These are phyloP conservation scores for Dictyostelium brefeldianum DNA, from an alignment of 78 protist genomes.

Conservation along the genomic window DNA sequence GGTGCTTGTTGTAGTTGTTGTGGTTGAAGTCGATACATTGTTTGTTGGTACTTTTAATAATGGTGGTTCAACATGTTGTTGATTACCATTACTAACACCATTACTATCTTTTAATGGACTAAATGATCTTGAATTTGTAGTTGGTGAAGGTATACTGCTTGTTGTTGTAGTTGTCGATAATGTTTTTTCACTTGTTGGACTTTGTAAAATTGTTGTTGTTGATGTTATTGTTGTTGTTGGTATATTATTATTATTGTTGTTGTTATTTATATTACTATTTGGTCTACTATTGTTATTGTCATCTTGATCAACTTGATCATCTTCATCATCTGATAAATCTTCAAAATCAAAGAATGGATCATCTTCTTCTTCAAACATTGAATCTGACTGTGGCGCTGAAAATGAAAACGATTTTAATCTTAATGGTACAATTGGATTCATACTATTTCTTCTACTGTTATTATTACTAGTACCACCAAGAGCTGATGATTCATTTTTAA, in stretches of 20 bases:
- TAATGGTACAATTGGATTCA: slow-evolving; percentile 1
- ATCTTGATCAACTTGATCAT: background rate
- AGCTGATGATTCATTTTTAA: background rate
- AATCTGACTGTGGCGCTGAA: background rate
- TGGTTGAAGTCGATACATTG: background rate
- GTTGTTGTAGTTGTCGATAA: slow-evolving; percentile 5
- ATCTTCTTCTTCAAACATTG: slow-evolving; percentile 15
- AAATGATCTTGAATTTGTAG: background rate
- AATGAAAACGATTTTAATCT: slow-evolving; percentile 29
- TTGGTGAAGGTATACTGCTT: background rate
- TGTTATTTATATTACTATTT: background rate
- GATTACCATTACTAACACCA: background rate
- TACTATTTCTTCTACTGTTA: background rate
- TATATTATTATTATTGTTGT: background rate
- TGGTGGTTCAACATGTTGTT: background rate
- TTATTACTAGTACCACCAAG: too few relatives aligned
- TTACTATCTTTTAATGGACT: background rate
- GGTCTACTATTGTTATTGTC: too few relatives aligned
- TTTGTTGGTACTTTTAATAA: background rate
- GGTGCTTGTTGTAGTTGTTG: background rate
- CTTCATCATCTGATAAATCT: background rate
- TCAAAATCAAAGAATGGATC: slow-evolving; percentile 30
- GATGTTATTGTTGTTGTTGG: slow-evolving; percentile 34
- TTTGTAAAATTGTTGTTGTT: slow-evolving; percentile 61
- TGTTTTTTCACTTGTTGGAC: slow-evolving; percentile 48